Evolutionary conservation across 75 land plant species (phyloP).

Genomic region (Cryptomeria japonica): DNA sequence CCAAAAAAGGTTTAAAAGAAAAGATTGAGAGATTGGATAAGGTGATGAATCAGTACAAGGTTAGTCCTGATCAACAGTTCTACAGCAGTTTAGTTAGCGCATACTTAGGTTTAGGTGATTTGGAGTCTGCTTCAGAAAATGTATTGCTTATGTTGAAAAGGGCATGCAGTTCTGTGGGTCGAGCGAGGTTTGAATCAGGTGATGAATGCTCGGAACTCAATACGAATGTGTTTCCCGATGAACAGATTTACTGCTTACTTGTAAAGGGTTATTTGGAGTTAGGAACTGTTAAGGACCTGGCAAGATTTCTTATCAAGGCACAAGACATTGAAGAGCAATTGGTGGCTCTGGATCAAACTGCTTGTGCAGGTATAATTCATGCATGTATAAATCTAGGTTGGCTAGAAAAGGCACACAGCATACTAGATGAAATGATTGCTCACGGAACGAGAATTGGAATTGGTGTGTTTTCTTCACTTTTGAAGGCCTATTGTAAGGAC

Average conservation of each 20-base stretch:
- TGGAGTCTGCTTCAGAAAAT: slow-evolving; percentile 37
- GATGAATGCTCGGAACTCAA: background rate
- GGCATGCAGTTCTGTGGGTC: background rate
- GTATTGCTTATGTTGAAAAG: slow-evolving; percentile 43
- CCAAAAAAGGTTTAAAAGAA: slow-evolving; percentile 42
- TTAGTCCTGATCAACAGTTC: slow-evolving; percentile 24
- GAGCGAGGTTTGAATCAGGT: background rate
- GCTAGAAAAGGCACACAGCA: slow-evolving; percentile 60
- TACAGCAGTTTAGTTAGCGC: slow-evolving; percentile 46
- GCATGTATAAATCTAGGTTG: slow-evolving; percentile 50
- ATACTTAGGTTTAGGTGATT: slow-evolving; percentile 41
- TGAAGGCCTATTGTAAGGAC: slow-evolving; percentile 67
- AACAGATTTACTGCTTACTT: slow-evolving; percentile 35
- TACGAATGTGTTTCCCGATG: slow-evolving; percentile 20
- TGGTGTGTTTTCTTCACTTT: slow-evolving; percentile 60
- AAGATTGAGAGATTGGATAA: slow-evolving; percentile 48
- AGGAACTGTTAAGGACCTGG: slow-evolving; percentile 40
- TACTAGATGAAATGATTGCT: slow-evolving; percentile 71
- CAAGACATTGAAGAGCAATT: slow-evolving; percentile 38
- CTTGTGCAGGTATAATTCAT: slow-evolving; percentile 50
- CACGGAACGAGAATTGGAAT: slow-evolving; percentile 41
- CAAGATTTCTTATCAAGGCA: slow-evolving; percentile 46
- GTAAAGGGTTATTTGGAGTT: slow-evolving; percentile 48
- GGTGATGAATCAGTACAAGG: slow-evolving; percentile 36
- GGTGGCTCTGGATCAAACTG: slow-evolving; percentile 22